These are phyloP conservation scores for Phyllosticta citriasiana DNA, from an alignment of 2,329 filamentous ascomycete genomes.

Conservation along the genomic window DNA sequence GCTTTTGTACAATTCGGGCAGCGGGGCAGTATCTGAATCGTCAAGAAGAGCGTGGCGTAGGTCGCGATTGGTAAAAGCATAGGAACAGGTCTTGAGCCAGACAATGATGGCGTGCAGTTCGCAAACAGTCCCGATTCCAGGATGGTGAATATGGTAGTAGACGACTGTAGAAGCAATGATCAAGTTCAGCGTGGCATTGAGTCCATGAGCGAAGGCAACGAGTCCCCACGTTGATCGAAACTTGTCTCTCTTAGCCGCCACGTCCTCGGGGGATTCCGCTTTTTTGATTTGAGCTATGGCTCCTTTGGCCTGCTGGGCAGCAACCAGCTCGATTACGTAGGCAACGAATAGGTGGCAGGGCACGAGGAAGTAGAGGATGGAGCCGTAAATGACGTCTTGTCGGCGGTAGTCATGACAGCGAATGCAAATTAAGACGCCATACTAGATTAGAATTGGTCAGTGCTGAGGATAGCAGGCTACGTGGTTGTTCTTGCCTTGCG, in stretches of 20 bases:
- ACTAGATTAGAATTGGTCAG: conserved; percentile 42
- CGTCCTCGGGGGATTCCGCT: conserved; percentile 34
- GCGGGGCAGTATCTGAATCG: conserved; percentile 34
- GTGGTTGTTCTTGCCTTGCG: conserved; percentile 57
- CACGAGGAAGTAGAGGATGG: conserved; percentile 73
- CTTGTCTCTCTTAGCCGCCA: conserved; percentile 48
- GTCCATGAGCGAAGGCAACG: conserved; percentile 67
- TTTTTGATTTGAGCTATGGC: conserved; percentile 49
- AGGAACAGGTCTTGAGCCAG: conserved; percentile 92
- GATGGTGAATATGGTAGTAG: conserved; percentile 86
- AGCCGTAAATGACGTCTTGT: conserved; percentile 65
- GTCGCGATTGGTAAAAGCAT: conserved; percentile 93
- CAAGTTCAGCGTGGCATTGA: conserved; percentile 77
- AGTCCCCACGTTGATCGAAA: conserved; percentile 71
- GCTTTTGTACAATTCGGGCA: conserved; percentile 71
- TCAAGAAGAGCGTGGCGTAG: conserved; percentile 84
- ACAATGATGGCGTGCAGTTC: conserved; percentile 90
- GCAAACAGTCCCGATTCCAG: conserved; percentile 81
- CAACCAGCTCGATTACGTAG: conserved; percentile 77
- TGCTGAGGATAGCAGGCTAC: conserved; percentile 9
- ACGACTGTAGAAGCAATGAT: conserved; percentile 74
- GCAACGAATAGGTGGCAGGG: conserved; percentile 86
- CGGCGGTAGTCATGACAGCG: conserved; percentile 78
- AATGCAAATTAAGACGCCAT: conserved; percentile 88
- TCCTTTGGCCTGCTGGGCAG: conserved; percentile 66